These are phyloP conservation scores for Coemansia guatemalensis DNA, from an alignment of 192 early-diverging fungal genomes.

Conservation along the genomic window DNA sequence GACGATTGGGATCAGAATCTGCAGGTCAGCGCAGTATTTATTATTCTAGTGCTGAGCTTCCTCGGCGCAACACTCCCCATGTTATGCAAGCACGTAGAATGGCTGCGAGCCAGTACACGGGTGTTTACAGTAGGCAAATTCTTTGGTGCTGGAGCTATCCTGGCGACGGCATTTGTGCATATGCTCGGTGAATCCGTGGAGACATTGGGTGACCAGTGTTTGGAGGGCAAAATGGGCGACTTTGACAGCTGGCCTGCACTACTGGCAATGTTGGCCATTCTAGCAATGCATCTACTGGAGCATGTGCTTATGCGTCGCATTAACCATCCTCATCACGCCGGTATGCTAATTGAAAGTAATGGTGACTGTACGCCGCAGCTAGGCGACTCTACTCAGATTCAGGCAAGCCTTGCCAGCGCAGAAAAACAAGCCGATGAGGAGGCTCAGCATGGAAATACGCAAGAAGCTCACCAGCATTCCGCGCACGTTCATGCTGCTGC, in stretches of 20 bases:
- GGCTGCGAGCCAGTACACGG: constrained; percentile 27
- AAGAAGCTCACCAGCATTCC: neutral
- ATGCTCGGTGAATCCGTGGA: constrained; percentile 65
- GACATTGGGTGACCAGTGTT: constrained; percentile 58
- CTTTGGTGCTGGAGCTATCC: constrained; percentile 69
- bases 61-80: constrained; percentile 59
- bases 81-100: constrained; percentile 30
- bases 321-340: neutral
- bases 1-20: constrained; percentile 47
- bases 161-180: constrained; percentile 77
- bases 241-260: constrained; percentile 57
- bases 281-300: constrained; percentile 68
- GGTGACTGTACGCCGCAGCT: neutral
- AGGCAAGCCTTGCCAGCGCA: neutral
- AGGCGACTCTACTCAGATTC: neutral
- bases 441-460: neutral
- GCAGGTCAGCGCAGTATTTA: constrained; percentile 58
- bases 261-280: constrained; percentile 63
- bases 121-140: constrained; percentile 53
- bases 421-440: neutral
- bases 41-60: constrained; percentile 56
- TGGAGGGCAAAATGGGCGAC: constrained; percentile 54
- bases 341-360: constrained; percentile 1
- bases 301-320: constrained; percentile 41
- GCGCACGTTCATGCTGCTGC: constrained; percentile 27